phyloP scores from a whole-genome alignment of 371 early-diverging fungal species.

The Aphelidium insulamus region DNA sequence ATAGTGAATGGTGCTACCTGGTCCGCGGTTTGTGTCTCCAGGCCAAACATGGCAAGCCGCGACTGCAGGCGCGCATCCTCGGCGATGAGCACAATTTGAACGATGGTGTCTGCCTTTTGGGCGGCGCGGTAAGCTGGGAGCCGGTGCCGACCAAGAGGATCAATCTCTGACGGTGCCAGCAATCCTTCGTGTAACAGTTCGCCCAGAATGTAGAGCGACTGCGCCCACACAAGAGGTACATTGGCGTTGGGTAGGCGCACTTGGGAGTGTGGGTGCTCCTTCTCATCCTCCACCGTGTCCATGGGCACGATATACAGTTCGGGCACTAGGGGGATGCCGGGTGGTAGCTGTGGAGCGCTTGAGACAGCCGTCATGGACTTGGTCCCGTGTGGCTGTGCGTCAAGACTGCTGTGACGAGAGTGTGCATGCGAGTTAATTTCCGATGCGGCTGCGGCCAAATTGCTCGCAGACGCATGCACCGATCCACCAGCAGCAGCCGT shows the following conservation, averaged over 20 bases:
- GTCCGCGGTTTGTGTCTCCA: constrained; percentile 46
- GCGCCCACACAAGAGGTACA: constrained; percentile 74
- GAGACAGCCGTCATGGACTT: not conserved
- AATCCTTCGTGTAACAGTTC: constrained; percentile 51
- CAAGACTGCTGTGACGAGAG: not conserved
- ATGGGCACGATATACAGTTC: constrained; percentile 64
- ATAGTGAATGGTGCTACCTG: constrained; percentile 51
- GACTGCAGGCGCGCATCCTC: constrained; percentile 49
- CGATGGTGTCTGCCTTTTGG: constrained; percentile 27
- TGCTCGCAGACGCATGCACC: too few species aligned
- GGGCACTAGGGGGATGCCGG: constrained; percentile 35
- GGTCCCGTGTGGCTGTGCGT: not conserved
- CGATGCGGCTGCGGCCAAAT: too few species aligned
- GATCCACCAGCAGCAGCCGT: too few species aligned
- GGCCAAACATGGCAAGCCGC: constrained; percentile 40
- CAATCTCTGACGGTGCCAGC: constrained; percentile 51
- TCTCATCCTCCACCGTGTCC: constrained; percentile 48
- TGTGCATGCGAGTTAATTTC: not conserved
- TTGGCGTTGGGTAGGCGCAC: constrained; percentile 65
- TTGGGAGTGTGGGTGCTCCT: constrained; percentile 41
- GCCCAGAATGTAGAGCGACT: constrained; percentile 57
- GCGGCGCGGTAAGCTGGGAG: too few species aligned
- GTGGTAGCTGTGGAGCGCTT: too few species aligned
- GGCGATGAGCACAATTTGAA: constrained; percentile 55
- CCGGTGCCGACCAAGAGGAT: constrained; percentile 66